Evolutionary conservation across 1,284 basidiomycete species (phyloP), one percentile per base, ranked within the genome.

Genomic region (Sanghuangporus weigelae): DNA sequence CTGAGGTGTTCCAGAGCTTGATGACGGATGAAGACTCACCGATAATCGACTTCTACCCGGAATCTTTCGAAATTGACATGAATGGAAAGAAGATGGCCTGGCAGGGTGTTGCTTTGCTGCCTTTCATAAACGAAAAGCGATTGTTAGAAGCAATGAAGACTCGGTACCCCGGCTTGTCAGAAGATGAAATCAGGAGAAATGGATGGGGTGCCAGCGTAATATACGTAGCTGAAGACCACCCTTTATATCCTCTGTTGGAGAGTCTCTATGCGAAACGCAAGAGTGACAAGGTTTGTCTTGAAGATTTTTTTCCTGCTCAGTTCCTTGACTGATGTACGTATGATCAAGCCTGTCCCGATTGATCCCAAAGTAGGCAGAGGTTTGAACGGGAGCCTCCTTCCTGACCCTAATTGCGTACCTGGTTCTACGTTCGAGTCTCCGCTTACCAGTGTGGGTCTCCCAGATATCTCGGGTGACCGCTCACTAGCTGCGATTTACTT

Each of bases 11-110:
- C 80, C 96, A 98, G 57, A 74, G 79, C 6, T 84, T 99, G 50
- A 99, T 99, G 97, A 87, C 82, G 4, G 84, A 92, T 2, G 83
- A 88, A 57, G 85, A 91, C 46, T 98, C 96, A 0, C 93, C 95
- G 2, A 98, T 98, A 73, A 86, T 95, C 68, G 97, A 99, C 73
- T 99, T 98, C 78, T 98, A 98, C 75, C 97, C 97, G 0, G 72
- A 81, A 5, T 86, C 90, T 19, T 99, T 99, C 74, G 86, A 96
- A 69, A 91, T 99, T 71, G 97, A 99, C 75, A 99, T 99, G 97
- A 99, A 99, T 73, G 97, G 97, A 67, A 99, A 99, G 78, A 95
- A 93, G 77, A 98, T 99, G 96, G 84, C 92, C 1, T 99, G 97
- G 97, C 97, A 99, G 76, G 97, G 97, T 63, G 95, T 99, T 54